phyloP scores from a whole-genome alignment of 2,329 filamentous ascomycete species.

The Pseudocercospora fuligena region DNA sequence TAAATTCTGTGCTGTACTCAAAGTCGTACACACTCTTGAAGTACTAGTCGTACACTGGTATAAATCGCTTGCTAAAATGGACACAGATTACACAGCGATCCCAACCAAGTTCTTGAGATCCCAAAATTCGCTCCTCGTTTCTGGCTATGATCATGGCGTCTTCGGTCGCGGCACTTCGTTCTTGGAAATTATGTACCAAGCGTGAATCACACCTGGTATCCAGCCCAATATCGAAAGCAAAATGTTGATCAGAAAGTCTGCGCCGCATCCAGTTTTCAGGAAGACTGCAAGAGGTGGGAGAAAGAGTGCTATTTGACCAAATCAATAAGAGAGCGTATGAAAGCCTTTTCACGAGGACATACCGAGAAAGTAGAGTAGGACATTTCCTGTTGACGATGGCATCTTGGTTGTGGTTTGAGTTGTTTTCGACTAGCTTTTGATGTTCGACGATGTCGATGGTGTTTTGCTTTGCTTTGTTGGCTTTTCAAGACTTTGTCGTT shows the following conservation, averaged over 20 bases:
- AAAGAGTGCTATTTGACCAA: constrained; percentile 65
- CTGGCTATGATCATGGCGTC: not conserved
- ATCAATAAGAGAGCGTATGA: not conserved
- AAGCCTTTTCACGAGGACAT: not conserved
- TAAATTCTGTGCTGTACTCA: not conserved
- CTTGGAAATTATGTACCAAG: constrained; percentile 63
- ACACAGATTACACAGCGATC: not conserved
- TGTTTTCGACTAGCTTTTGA: not conserved
- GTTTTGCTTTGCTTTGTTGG: not conserved
- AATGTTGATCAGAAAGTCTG: constrained; percentile 87
- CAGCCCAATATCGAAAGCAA: constrained; percentile 76
- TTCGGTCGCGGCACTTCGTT: constrained; percentile 3
- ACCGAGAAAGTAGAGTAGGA: constrained; percentile 27
- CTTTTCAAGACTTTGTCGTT: not conserved
- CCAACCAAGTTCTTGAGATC: not conserved
- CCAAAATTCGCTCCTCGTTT: not conserved
- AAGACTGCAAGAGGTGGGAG: constrained; percentile 88
- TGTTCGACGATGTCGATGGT: not conserved
- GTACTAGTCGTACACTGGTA: not conserved
- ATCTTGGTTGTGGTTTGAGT: constrained; percentile 2
- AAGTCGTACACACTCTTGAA: not conserved
- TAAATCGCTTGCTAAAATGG: not conserved
- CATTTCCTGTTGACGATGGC: constrained; percentile 23
- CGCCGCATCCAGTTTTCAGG: constrained; percentile 83
- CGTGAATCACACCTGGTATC: constrained; percentile 71